Evolutionary conservation across 176 grass and related monocot species (phyloP), one percentile per base, ranked within the genome.

Genomic region (Bonia amplexicaulis): DNA sequence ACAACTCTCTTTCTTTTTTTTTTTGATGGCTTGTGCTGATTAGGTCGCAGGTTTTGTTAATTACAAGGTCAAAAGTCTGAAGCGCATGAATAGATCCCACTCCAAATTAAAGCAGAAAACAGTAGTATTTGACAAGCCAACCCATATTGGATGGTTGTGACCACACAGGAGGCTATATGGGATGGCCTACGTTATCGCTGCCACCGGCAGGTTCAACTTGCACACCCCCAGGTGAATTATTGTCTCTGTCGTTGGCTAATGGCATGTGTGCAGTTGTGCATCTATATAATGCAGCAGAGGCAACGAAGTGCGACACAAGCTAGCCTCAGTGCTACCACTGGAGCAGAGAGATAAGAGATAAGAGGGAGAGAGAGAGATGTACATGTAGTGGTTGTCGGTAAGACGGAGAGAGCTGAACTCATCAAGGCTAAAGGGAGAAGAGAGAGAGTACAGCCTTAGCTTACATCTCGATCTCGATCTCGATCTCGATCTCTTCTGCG

Each of bases 361-460:
- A 16, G 46, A 12, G 41, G 20, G 39, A 48, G 53, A 3, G 7
- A 3, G 7, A 66, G 13, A 55, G 5, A 69, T 64, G 44, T 42
- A 5, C n/a, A n/a, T n/a, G n/a, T 41, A 42, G 52, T 44, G 3
- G n/a, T 6, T 45, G n/a, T 69, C 48, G 27, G 27, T 27, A 20
- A 37, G 39, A n/a, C 26, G 68, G 29, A 77, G 73, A 59, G 25
- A 48, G 16, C 9, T 20, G 12, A 68, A 22, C 7, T 76, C 85
- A 76, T 87, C 78, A 49, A 76, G 62, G 78, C 78, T 67, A 87
- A 87, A 82, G 71, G 85, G 41, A 87, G 85, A 87, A 87, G 85
- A 87, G 85, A 87, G 85, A 87, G 85, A 87, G 85, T 87, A 87
- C 85, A 87, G 85, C 78, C 85, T 87, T 76, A 33, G 23, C 37